A percentile compares a stretch with the other conserved stretches of the same genome.
Conservation (phyloP, 768 basidiomycete species). For the Epithele typhae region DNA sequence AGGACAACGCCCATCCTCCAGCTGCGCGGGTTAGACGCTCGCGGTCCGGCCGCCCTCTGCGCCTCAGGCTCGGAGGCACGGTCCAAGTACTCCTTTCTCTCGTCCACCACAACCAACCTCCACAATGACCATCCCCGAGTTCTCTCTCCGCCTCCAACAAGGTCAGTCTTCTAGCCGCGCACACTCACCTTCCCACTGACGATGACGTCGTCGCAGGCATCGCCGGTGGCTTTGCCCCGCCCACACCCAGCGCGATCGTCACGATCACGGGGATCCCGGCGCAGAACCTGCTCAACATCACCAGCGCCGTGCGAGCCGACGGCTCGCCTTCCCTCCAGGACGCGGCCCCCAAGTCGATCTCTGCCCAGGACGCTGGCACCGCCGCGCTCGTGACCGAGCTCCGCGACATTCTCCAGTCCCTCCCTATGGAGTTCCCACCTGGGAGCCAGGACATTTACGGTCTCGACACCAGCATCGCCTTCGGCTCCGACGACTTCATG, state of each 20-base stretch:
- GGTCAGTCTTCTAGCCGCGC: conserved; percentile 33
- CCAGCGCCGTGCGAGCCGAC: conserved; percentile 41
- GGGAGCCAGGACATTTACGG: conserved; percentile 75
- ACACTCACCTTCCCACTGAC: not conserved
- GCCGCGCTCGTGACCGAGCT: conserved; percentile 52
- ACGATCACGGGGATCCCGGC: conserved; percentile 40
- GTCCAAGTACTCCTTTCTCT: too few species aligned
- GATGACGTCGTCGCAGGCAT: conserved; percentile 50
- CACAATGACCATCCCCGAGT: conserved; percentile 48
- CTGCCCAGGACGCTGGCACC: conserved; percentile 28
- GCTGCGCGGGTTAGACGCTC: too few species aligned
- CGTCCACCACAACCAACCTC: not conserved
- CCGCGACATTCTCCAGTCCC: conserved; percentile 48
- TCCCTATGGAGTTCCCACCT: conserved; percentile 53
- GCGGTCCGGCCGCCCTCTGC: too few species aligned
- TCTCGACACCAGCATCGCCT: conserved; percentile 59
- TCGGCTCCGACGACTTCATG: conserved; percentile 48
- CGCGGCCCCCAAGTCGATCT: conserved; percentile 39
- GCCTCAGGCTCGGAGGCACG: too few species aligned
- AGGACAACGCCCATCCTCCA: too few species aligned
- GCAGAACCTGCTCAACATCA: conserved; percentile 39
- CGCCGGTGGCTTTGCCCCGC: conserved; percentile 69
- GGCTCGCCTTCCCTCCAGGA: conserved; percentile 43
- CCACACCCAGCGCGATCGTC: conserved; percentile 54
- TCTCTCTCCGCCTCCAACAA: conserved; percentile 55